A percentile compares a stretch with the other conserved stretches of the same genome.
phyloP scores from a whole-genome alignment of 2,329 filamentous ascomycete species.

The Cadophora luteo-olivacea region DNA sequence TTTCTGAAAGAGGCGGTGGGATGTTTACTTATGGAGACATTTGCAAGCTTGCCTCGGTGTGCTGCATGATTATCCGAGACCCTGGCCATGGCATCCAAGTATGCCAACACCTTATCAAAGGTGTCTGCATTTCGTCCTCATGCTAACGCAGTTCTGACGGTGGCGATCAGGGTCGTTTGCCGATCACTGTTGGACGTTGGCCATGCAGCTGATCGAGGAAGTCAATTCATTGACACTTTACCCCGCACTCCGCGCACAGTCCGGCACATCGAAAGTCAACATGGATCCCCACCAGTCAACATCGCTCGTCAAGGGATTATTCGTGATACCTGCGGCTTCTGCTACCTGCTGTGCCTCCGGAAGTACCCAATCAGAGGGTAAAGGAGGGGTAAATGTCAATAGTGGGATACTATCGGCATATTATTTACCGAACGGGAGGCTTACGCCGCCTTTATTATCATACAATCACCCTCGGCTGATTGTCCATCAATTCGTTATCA shows the following conservation, averaged over 20 bases:
- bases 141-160: neutral
- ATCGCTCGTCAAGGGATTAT: neutral
- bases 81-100: neutral
- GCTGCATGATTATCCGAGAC: neutral
- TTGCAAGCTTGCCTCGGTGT: neutral
- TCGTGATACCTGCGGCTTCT: neutral
- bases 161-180: neutral
- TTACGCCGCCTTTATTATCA: neutral
- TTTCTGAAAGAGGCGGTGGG: neutral
- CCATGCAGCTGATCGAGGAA: neutral
- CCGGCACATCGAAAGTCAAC: neutral
- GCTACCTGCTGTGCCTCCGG: neutral
- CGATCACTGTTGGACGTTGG: neutral
- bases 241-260: neutral
- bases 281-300: neutral
- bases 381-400: conserved; percentile 8
- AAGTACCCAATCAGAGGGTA: neutral
- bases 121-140: neutral
- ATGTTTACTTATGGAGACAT: neutral
- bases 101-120: neutral
- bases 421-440: conserved; percentile 9
- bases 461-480: neutral
- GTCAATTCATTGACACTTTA: neutral
- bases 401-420: conserved; percentile 13
- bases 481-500: too few relatives aligned